Base-by-base conservation (phyloP, 306 rosid species). In the Lotus japonicus region DNA sequence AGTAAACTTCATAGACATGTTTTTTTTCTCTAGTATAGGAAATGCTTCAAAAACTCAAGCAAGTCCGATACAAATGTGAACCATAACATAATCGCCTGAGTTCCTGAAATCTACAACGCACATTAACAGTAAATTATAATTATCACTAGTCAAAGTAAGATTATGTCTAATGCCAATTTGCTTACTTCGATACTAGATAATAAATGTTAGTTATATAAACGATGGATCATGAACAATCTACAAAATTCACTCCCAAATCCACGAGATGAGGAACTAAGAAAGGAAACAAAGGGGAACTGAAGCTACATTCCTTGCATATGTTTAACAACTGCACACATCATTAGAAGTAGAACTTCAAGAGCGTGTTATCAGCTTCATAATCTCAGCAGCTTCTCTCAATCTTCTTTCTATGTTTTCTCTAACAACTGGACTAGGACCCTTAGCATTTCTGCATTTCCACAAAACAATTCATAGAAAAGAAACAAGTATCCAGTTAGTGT, bases 381-480 rank as follows among this genome's bases (percentile, higher is more conserved):
- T 83, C 53, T 77, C 85, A 72, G 79, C 64, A 70, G 94, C 98
- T 58, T 88, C 97, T 78, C 60, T 88, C 54, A 90, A 64, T 75
- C 96, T 75, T 76, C 85, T 86, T 60, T 89, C 97, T 11, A 62
- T 44, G 66, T 74, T 74, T 26, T 89, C 90, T 82, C 80, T 84
- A 53, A 64, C 66, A 73, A 55, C 67, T 6, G 79, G 35, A 64
- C 53, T 66, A 6, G 78, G 57, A 61, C 81, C 77, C 52, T 81
- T 80, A 15, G 48, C 80, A 77, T 66, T 83, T 81, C 98, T 92
- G 89, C 84, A 77, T 66, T 83, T 81, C 98, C 89, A 88, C 84
- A 53, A 2, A 66, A 44, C 21, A 51, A 33, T 6, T 19, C 14
- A 13, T 14, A 50, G 9, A 51, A 44, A 51, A 54, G 38, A 48